Percentiles rank a stretch among this genome's conserved stretches.
These are phyloP conservation scores for Umbilicaria muhlenbergii DNA, from an alignment of 495 filamentous ascomycete species.

Conservation along the genomic window DNA sequence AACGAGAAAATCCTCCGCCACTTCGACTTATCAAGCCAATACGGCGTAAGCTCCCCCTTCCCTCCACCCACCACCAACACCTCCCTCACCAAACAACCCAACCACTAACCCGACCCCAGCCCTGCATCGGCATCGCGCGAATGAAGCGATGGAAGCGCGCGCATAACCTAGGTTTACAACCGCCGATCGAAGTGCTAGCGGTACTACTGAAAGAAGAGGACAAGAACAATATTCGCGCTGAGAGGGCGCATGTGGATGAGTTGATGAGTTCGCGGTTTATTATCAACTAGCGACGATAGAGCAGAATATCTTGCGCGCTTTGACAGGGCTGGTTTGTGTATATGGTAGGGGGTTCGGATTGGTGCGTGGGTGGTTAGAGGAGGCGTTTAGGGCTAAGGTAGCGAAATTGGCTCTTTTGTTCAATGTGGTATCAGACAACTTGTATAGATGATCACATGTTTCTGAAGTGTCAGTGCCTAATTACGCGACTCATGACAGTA, in stretches of 20 bases:
- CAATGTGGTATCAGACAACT: too few relatives aligned
- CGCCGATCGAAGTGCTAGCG: conserved; percentile 83
- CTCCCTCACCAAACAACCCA: background rate
- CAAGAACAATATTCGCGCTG: conserved; percentile 26
- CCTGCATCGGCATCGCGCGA: conserved; percentile 73
- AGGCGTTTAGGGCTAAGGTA: too few relatives aligned
- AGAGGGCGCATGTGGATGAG: conserved; percentile 70
- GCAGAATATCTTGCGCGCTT: too few relatives aligned
- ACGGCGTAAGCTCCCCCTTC: conserved; percentile 50
- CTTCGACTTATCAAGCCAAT: conserved; percentile 78
- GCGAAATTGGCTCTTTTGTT: too few relatives aligned
- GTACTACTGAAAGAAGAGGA: conserved; percentile 61
- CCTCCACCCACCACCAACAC: background rate
- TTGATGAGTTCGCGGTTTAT: conserved; percentile 34
- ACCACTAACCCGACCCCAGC: conserved; percentile 33
- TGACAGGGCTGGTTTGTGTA: too few relatives aligned
- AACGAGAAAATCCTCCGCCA: conserved; percentile 81
- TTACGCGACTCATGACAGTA: too few relatives aligned
- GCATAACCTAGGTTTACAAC: conserved; percentile 57
- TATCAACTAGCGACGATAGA: background rate
- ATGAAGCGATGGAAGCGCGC: conserved; percentile 81
- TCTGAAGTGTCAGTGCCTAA: too few relatives aligned
- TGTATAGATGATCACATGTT: too few relatives aligned
- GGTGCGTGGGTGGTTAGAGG: too few relatives aligned
- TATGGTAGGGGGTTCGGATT: too few relatives aligned